A percentile compares a stretch with the other conserved stretches of the same genome.
These are phyloP conservation scores for Didymella exigua DNA, from an alignment of 2,329 filamentous ascomycete species.

Conservation along the genomic window DNA sequence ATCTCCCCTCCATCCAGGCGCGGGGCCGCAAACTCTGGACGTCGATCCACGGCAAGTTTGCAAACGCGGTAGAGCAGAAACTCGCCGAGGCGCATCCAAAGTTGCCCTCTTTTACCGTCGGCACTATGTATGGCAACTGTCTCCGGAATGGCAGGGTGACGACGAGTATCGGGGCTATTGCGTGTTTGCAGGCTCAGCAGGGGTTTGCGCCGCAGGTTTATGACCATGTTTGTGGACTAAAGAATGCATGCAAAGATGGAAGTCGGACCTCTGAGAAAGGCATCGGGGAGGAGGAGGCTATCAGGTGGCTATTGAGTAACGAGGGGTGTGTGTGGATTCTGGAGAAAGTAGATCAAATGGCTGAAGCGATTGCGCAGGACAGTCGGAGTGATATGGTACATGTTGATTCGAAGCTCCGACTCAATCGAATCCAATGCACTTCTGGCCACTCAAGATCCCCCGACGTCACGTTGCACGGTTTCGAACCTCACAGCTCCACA, in stretches of 20 bases:
- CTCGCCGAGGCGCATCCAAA: slow-evolving; percentile 76
- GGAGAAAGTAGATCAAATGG: slow-evolving; percentile 63
- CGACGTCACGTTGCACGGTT: slow-evolving; percentile 30
- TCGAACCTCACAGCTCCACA: slow-evolving; percentile 49
- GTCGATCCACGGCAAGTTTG: not conserved
- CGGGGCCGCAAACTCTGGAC: not conserved
- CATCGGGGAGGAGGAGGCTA: slow-evolving; percentile 56
- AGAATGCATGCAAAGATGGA: slow-evolving; percentile 74
- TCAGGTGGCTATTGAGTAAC: slow-evolving; percentile 65
- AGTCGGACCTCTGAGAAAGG: slow-evolving; percentile 53
- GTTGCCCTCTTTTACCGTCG: slow-evolving; percentile 75
- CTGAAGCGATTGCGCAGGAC: slow-evolving; percentile 29
- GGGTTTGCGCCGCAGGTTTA: slow-evolving; percentile 82
- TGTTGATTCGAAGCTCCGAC: not conserved
- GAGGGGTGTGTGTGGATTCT: slow-evolving; percentile 68
- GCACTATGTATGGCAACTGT: slow-evolving; percentile 72
- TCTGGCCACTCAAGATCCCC: not conserved
- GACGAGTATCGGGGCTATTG: slow-evolving; percentile 72
- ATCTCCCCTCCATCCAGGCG: not conserved
- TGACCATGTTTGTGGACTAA: slow-evolving; percentile 77
- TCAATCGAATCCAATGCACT: not conserved
- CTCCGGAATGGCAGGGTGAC: slow-evolving; percentile 71
- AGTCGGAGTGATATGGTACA: not conserved
- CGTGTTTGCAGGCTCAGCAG: slow-evolving; percentile 75
- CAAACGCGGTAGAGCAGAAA: slow-evolving; percentile 66